These are phyloP conservation scores for Ceratocystis huliohia DNA, from an alignment of 2,329 filamentous ascomycete genomes.

Conservation along the genomic window DNA sequence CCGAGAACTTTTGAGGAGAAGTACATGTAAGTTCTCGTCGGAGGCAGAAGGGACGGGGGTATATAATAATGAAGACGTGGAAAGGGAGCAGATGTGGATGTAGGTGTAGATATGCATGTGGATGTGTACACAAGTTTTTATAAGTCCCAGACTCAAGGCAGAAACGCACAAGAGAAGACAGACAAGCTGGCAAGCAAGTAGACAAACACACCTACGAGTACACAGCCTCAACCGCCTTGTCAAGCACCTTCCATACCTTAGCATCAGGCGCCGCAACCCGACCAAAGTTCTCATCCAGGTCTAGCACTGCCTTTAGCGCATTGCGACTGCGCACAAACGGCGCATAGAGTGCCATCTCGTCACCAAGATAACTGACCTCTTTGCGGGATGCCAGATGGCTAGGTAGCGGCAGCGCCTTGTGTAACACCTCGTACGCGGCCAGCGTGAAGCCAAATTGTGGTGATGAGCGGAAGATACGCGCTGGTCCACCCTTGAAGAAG, in stretches of 20 bases:
- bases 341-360: slow-evolving; percentile 45
- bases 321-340: slow-evolving; percentile 59
- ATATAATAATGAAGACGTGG: not conserved
- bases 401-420: slow-evolving; percentile 51
- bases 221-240: slow-evolving; percentile 24
- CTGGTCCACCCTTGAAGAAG: slow-evolving; percentile 97
- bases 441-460: slow-evolving; percentile 98
- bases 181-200: not conserved
- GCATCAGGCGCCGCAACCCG: slow-evolving; percentile 49
- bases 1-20: not conserved
- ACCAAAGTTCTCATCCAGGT: slow-evolving; percentile 88
- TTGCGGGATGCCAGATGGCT: slow-evolving; percentile 40
- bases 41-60: not conserved
- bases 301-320: slow-evolving; percentile 87
- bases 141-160: not conserved
- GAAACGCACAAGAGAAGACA: not conserved
- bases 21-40: not conserved
- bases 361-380: slow-evolving; percentile 40
- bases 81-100: no score
- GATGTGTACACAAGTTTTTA: no score
- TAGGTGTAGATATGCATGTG: no score
- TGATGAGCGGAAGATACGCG: slow-evolving; percentile 85
- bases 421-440: slow-evolving; percentile 84
- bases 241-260: slow-evolving; percentile 41
- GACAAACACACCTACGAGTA: slow-evolving; percentile 14